Conservation (phyloP, 768 basidiomycete genomes). For the Suillus clintonianus region DNA sequence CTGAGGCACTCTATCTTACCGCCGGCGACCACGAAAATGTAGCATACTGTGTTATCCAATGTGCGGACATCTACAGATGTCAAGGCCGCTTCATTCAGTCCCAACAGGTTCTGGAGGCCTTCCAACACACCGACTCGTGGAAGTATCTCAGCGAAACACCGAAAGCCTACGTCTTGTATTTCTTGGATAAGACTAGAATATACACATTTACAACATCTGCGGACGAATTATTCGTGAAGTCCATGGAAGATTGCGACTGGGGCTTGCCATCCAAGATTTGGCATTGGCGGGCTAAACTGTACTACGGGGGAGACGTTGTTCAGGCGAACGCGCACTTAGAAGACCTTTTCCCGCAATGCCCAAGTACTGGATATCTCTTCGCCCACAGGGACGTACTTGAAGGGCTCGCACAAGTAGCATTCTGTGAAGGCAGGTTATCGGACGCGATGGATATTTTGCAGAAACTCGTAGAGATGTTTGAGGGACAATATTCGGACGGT, state of each 20-base stretch:
- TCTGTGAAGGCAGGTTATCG: not conserved
- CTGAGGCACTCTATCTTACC: not conserved
- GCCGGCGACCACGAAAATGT: not conserved
- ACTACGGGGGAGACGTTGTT: not conserved
- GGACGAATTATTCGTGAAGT: not conserved
- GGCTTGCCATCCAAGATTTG: not conserved
- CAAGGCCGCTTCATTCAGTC: not conserved
- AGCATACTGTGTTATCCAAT: not conserved
- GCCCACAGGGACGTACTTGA: not conserved
- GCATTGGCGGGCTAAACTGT: not conserved
- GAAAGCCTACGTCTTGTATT: not conserved
- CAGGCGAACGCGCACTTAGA: not conserved
- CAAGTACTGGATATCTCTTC: not conserved
- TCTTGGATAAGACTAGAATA: not conserved
- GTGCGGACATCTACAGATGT: not conserved
- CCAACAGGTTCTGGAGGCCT: not conserved
- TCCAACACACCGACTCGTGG: not conserved
- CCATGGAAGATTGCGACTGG: not conserved
- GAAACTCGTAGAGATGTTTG: not conserved
- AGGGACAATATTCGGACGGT: fast-evolving
- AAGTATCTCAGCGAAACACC: not conserved
- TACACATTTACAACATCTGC: not conserved
- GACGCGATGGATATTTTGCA: not conserved
- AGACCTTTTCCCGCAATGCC: not conserved
- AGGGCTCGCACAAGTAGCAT: not conserved